Percentiles rank a stretch among this genome's conserved stretches.
These are phyloP conservation scores for Termitomyces sp. DNA, from an alignment of 768 basidiomycete genomes.

Conservation along the genomic window DNA sequence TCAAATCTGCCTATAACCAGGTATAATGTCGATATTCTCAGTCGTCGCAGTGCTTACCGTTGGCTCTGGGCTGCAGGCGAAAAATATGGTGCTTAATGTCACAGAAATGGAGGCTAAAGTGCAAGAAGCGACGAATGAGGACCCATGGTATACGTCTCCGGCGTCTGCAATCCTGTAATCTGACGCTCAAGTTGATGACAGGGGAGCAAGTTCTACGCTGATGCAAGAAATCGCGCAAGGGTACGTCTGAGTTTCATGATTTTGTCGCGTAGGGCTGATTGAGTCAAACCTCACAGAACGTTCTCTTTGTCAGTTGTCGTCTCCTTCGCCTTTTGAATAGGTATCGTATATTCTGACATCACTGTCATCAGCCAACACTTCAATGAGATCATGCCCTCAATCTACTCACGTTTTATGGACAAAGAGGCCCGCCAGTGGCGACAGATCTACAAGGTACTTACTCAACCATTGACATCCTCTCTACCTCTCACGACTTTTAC, in stretches of 20 bases:
- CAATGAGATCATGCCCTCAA: slow-evolving; percentile 98
- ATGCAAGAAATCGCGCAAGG: slow-evolving; percentile 99
- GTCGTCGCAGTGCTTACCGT: neutral
- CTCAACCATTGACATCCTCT: neutral
- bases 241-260: slow-evolving; percentile 32
- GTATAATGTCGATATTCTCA: slow-evolving; percentile 26
- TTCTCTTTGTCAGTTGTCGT: slow-evolving; percentile 79
- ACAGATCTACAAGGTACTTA: slow-evolving; percentile 90
- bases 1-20: slow-evolving; percentile 94
- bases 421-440: slow-evolving; percentile 98
- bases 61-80: slow-evolving; percentile 50
- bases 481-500: neutral
- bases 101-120: slow-evolving; percentile 98
- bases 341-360: neutral
- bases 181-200: slow-evolving; percentile 6
- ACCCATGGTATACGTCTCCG: slow-evolving; percentile 73
- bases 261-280: neutral
- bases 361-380: slow-evolving; percentile 76
- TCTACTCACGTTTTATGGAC: slow-evolving; percentile 94
- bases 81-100: slow-evolving; percentile 93
- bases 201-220: slow-evolving; percentile 96
- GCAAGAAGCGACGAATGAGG: slow-evolving; percentile 93
- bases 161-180: neutral
- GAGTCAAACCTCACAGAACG: slow-evolving; percentile 47
- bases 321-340: neutral